Evolutionary conservation across 352 stramenopile genomes (phyloP).

Genomic region (Plasmopara muralis): DNA sequence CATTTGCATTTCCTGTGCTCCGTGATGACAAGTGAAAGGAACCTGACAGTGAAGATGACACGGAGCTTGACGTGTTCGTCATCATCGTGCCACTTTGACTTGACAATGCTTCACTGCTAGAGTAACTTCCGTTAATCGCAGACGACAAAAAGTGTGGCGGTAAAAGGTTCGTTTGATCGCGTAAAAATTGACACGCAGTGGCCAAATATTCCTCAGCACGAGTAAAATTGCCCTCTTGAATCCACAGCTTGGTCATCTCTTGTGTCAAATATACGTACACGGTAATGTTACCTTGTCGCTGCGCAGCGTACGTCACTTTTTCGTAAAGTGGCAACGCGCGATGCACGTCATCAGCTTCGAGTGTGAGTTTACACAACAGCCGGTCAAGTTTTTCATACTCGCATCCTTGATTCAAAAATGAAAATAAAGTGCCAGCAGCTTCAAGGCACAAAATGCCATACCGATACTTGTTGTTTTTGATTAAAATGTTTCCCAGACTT

Average conservation of each 20-base stretch:
- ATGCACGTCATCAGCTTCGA: slow-evolving; percentile 70
- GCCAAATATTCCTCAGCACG: slow-evolving; percentile 62
- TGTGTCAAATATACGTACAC: slow-evolving; percentile 83
- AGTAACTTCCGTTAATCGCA: slow-evolving; percentile 41
- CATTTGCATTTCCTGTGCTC: slow-evolving; percentile 49
- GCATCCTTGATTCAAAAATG: slow-evolving; percentile 58
- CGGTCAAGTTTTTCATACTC: slow-evolving; percentile 77
- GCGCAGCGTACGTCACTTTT: slow-evolving; percentile 60
- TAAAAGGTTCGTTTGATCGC: slow-evolving; percentile 60
- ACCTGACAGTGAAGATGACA: slow-evolving; percentile 52
- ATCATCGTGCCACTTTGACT: slow-evolving; percentile 63
- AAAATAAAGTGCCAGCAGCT: slow-evolving; percentile 51
- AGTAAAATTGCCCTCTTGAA: slow-evolving; percentile 70
- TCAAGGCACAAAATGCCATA: slow-evolving; percentile 78
- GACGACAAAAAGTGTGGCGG: slow-evolving; percentile 57
- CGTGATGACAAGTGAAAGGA: slow-evolving; percentile 51
- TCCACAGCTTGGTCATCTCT: slow-evolving; percentile 71
- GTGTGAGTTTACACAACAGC: slow-evolving; percentile 61
- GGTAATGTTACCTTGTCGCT: slow-evolving; percentile 75
- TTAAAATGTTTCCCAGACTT: slow-evolving; percentile 66
- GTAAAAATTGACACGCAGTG: slow-evolving; percentile 56
- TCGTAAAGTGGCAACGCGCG: slow-evolving; percentile 71
- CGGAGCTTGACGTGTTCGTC: slow-evolving; percentile 57
- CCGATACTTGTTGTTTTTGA: slow-evolving; percentile 84
- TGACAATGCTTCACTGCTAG: slow-evolving; percentile 41